Evolutionary conservation across 1,284 basidiomycete species (phyloP).

Genomic region (Ganoderma resinaceum): DNA sequence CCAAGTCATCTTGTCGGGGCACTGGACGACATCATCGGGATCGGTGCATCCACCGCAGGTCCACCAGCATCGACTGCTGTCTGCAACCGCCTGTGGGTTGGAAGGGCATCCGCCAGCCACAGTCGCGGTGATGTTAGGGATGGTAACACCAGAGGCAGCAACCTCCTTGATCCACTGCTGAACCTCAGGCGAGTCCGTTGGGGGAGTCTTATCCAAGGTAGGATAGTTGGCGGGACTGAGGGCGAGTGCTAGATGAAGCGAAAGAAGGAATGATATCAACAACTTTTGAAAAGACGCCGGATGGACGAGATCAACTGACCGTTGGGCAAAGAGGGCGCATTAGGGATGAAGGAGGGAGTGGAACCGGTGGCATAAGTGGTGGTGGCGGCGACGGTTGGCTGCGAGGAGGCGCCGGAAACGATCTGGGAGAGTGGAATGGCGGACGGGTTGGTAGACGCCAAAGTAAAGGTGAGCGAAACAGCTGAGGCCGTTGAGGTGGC

Average conservation of each 20-base stretch:
- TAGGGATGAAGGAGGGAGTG: conserved; percentile 49
- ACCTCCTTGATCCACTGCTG: conserved; percentile 78
- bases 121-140: conserved; percentile 60
- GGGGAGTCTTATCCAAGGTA: conserved; percentile 69
- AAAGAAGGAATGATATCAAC: conserved; percentile 1
- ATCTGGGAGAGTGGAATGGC: conserved; percentile 61
- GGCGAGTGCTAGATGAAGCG: conserved; percentile 43
- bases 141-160: conserved; percentile 55
- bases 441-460: conserved; percentile 64
- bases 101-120: conserved; percentile 67
- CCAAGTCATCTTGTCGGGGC: conserved; percentile 78
- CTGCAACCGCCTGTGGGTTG: conserved; percentile 62
- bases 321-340: conserved; percentile 60
- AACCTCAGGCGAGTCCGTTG: conserved; percentile 72
- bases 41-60: conserved; percentile 82
- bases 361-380: conserved; percentile 50
- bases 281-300: not conserved
- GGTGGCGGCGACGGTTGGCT: conserved; percentile 49
- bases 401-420: conserved; percentile 43
- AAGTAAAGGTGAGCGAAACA: conserved; percentile 44
- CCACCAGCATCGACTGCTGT: conserved; percentile 81
- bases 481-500: conserved; percentile 10
- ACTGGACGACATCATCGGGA: conserved; percentile 71
- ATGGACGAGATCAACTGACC: conserved; percentile 38
- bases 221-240: conserved; percentile 69